phyloP scores from a whole-genome alignment of 176 grass and related monocot species.

The Rhynchospora breviuscula region DNA sequence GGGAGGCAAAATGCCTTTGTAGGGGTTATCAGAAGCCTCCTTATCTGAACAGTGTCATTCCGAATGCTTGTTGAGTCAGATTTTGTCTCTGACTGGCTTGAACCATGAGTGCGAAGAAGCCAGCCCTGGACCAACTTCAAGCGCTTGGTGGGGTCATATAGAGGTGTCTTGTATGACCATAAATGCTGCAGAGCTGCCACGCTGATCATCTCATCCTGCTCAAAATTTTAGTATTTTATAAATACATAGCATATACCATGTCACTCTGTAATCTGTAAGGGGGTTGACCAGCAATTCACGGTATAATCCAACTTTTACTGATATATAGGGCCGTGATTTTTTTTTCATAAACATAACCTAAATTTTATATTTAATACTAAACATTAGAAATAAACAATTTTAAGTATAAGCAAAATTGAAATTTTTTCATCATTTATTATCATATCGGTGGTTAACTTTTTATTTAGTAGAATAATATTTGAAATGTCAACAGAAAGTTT shows the following conservation, averaged over 20 bases:
- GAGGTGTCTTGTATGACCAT: conserved; percentile 39
- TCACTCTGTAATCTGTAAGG: background rate
- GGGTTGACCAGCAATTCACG: background rate
- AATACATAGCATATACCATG: background rate
- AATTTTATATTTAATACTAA: too few species aligned
- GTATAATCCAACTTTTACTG: background rate
- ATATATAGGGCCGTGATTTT: background rate
- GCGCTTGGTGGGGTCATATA: conserved; percentile 24
- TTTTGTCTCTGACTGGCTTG: conserved; percentile 14
- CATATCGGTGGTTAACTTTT: too few species aligned
- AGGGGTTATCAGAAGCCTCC: conserved; percentile 74
- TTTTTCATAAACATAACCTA: too few species aligned
- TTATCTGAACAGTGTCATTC: conserved; percentile 23
- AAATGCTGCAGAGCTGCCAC: conserved; percentile 27
- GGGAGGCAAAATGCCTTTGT: conserved; percentile 71
- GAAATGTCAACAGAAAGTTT: too few species aligned
- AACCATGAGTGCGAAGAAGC: conserved; percentile 11
- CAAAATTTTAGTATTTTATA: background rate
- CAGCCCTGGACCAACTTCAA: conserved; percentile 36
- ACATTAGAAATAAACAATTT: too few species aligned
- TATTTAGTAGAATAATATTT: too few species aligned
- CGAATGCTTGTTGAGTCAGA: background rate
- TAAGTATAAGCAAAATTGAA: too few species aligned
- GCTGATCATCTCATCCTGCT: conserved; percentile 16
- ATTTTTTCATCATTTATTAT: too few species aligned